Base-by-base conservation (phyloP, 495 filamentous ascomycete genomes). In the Lasiosphaeria miniovina region DNA sequence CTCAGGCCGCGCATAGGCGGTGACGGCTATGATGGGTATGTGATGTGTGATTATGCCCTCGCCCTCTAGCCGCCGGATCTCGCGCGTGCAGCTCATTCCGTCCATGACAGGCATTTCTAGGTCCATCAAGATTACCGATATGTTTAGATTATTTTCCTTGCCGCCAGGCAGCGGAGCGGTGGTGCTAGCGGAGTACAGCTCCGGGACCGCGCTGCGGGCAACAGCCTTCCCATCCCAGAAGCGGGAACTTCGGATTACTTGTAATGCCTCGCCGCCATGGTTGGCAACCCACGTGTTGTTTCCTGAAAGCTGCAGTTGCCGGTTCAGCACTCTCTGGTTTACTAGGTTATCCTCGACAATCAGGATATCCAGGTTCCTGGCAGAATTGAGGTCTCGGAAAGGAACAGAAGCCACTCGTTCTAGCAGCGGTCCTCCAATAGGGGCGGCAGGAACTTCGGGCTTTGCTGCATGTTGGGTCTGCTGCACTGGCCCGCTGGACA, bases 91-190 rank as follows among this genome's bases (percentile, higher is more conserved):
- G n/a, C 81, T 84, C 65, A 88, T 82, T 55, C 90, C 90, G 68
- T 93, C 88, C 90, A 93, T 93, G 33, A 93, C 81, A 0, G 90
- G 90, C 90, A 93, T 93, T 67, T 93, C 90, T 56, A 91, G 80
- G 62, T 94, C 90, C 90, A 92, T 92, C 12, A 93, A 68, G 17
- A 93, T 83, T 48, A 91, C 82, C 52, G 83, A 84, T 4, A 91
- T 77, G 58, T 80, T 72, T 3, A 33, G 41, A 4, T 15, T 50
- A 14, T 60, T 53, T 2, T 64, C 58, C 7, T 55, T 58, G 24
- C 34, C 46, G 9, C 36, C 60, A n/a, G 36, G 36, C 41, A 35
- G 17, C 56, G 45, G 34, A 4, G 15, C 10, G 32, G 49, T 32
- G 24, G 49, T 14, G 15, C 14, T 40, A 36, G 35, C 35, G 32